These are phyloP conservation scores for Niebla homalea DNA, from an alignment of 495 filamentous ascomycete species.

Conservation along the genomic window DNA sequence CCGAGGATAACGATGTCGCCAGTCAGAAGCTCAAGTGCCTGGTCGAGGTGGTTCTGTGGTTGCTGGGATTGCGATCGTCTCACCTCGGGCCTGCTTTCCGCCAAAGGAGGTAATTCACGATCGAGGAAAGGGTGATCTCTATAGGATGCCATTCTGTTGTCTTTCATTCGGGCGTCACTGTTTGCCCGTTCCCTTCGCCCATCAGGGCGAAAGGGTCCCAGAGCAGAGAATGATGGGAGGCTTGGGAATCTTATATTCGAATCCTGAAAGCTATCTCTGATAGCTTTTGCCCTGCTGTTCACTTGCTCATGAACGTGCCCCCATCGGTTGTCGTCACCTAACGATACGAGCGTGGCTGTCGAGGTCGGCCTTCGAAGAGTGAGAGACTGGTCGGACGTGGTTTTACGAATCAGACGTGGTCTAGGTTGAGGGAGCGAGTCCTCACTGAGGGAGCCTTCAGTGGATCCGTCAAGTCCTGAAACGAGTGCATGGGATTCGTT, in stretches of 20 bases:
- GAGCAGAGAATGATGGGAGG: slow-evolving; percentile 43
- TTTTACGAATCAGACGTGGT: slow-evolving; percentile 34
- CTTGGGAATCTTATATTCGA: slow-evolving; percentile 59
- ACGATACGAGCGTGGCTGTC: slow-evolving; percentile 47
- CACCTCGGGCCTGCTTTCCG: too few relatives aligned
- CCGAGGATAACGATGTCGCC: slow-evolving; percentile 85
- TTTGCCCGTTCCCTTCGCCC: slow-evolving; percentile 22
- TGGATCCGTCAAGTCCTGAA: neutral
- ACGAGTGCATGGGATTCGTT: slow-evolving; percentile 8
- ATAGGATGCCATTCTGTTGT: neutral
- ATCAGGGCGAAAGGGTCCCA: slow-evolving; percentile 28
- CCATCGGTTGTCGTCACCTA: slow-evolving; percentile 80
- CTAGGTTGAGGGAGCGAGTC: neutral
- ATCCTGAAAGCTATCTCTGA: slow-evolving; percentile 75
- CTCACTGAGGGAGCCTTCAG: neutral
- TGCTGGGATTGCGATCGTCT: neutral
- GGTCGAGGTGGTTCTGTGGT: slow-evolving; percentile 36
- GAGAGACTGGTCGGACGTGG: slow-evolving; percentile 65
- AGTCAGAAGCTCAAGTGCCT: slow-evolving; percentile 54
- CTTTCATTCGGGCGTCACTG: slow-evolving; percentile 7
- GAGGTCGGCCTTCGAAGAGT: slow-evolving; percentile 48
- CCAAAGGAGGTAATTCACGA: too few relatives aligned
- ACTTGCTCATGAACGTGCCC: slow-evolving; percentile 63
- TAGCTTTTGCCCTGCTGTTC: slow-evolving; percentile 81
- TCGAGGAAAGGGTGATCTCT: too few relatives aligned